A percentile compares a stretch with the other conserved stretches of the same genome.
Evolutionary conservation across 768 basidiomycete genomes (phyloP).

Genomic region (Cytidiella melzeri): DNA sequence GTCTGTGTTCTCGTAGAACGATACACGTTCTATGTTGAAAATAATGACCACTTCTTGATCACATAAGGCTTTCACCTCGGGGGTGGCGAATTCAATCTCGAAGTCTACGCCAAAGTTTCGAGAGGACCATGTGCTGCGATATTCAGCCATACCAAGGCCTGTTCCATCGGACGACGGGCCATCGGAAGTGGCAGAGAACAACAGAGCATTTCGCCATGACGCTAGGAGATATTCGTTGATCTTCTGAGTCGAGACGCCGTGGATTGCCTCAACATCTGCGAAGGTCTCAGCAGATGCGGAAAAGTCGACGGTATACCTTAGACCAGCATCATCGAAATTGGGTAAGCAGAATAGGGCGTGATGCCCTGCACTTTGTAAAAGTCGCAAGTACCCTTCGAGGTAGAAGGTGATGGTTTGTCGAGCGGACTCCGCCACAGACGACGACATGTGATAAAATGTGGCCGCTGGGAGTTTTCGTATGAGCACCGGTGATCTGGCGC

Average conservation of each 20-base stretch:
- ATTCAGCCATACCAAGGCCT: constrained; percentile 17
- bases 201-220: constrained; percentile 13
- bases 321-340: constrained; percentile 20
- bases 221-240: constrained; percentile 15
- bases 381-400: constrained; percentile 16
- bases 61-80: constrained; percentile 18
- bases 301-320: constrained; percentile 16
- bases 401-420: constrained; percentile 9
- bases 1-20: too few species aligned
- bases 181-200: constrained; percentile 4
- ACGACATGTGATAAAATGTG: too few species aligned
- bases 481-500: too few species aligned
- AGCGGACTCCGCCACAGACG: neutral
- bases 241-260: constrained; percentile 10
- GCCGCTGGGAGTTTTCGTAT: too few species aligned
- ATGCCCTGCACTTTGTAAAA: constrained; percentile 18
- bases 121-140: constrained; percentile 9
- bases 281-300: constrained; percentile 7
- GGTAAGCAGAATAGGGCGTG: constrained; percentile 25
- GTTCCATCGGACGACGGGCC: constrained; percentile 1
- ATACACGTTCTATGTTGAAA: constrained; percentile 16
- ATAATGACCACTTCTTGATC: constrained; percentile 20
- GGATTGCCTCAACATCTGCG: constrained; percentile 2
- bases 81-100: constrained; percentile 19
- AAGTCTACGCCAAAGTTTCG: constrained; percentile 13